These are phyloP conservation scores for Ceratobasidium sp. DNA, from an alignment of 1,284 basidiomycete genomes.

Conservation along the genomic window DNA sequence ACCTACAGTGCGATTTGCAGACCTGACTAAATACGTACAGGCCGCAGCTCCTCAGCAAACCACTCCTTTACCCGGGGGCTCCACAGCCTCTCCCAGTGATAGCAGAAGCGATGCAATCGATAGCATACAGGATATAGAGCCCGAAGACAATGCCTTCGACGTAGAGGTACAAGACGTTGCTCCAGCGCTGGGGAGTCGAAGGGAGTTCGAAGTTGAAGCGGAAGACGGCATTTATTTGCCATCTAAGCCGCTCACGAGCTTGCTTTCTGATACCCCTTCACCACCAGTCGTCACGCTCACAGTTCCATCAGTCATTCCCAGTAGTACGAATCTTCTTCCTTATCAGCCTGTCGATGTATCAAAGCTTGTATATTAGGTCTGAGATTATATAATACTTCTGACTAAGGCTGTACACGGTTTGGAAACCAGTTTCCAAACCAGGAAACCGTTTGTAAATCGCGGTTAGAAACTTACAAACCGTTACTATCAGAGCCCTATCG, in stretches of 20 bases:
- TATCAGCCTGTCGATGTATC: constrained; percentile 2
- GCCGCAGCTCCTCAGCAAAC: too few relatives aligned
- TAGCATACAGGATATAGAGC: neutral
- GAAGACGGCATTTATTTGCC: neutral
- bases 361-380: constrained; percentile 9
- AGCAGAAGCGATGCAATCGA: too few relatives aligned
- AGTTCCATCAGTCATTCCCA: neutral
- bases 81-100: too few relatives aligned
- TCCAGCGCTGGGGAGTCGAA: neutral
- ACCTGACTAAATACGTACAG: too few relatives aligned
- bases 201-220: constrained; percentile 12
- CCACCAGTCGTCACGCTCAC: too few relatives aligned
- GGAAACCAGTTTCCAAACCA: constrained; percentile 21
- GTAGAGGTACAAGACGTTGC: neutral
- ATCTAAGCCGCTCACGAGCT: neutral
- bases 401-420: constrained; percentile 18
- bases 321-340: neutral
- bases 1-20: constrained; percentile 19
- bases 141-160: too few relatives aligned
- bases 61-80: too few relatives aligned
- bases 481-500: constrained; percentile 31
- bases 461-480: constrained; percentile 32
- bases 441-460: constrained; percentile 13
- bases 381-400: neutral
- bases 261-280: neutral